Conservation (phyloP, 2,329 filamentous ascomycete genomes). For the Corynespora cassiicola region DNA sequence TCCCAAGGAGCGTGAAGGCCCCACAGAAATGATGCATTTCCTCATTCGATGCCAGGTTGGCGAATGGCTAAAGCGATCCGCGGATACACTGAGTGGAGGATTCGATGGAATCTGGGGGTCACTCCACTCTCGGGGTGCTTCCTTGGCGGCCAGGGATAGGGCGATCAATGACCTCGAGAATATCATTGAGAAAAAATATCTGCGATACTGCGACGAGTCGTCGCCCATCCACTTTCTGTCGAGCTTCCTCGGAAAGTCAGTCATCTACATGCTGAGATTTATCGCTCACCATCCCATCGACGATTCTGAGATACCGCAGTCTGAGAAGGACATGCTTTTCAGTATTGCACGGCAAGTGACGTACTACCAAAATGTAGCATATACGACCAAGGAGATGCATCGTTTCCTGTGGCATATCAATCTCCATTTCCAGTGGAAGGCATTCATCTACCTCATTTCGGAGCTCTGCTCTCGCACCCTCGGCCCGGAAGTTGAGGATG, state of each 20-base stretch:
- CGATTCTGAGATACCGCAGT: conserved; percentile 31
- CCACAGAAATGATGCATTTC: conserved; percentile 59
- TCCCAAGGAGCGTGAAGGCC: conserved; percentile 48
- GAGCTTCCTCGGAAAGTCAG: conserved; percentile 51
- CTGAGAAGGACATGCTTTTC: conserved; percentile 50
- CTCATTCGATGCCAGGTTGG: conserved; percentile 51
- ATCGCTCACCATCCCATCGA: conserved; percentile 52
- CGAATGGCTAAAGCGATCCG: conserved; percentile 41
- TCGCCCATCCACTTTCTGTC: conserved; percentile 55
- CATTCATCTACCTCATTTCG: conserved; percentile 57
- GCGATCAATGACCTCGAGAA: conserved; percentile 51
- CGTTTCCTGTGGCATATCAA: conserved; percentile 56
- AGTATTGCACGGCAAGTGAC: conserved; percentile 49
- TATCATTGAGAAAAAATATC: conserved; percentile 47
- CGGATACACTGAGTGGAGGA: conserved; percentile 12
- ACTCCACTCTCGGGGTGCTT: conserved; percentile 24
- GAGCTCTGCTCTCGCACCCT: conserved; percentile 34
- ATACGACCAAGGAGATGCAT: conserved; percentile 46
- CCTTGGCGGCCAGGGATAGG: conserved; percentile 31
- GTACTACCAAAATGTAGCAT: conserved; percentile 48
- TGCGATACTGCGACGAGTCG: conserved; percentile 40
- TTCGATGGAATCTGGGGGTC: conserved; percentile 34
- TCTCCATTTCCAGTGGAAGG: conserved; percentile 59
- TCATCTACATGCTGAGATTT: conserved; percentile 51
- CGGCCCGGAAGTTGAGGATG: conserved; percentile 35